These are phyloP conservation scores for Prunella vulgaris DNA, from an alignment of 257 asterid genomes.

Conservation along the genomic window DNA sequence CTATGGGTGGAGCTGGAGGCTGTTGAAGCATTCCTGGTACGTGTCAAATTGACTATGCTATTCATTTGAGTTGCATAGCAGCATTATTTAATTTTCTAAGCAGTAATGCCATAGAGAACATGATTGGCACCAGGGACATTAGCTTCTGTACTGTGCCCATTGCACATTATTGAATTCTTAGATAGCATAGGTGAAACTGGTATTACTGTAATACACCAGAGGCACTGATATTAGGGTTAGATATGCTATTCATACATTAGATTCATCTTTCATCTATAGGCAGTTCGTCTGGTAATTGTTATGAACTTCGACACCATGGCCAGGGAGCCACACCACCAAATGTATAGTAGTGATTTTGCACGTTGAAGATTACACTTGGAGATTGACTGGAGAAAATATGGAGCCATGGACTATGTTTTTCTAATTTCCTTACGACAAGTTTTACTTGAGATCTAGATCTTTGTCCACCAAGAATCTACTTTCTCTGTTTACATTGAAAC, in stretches of 20 bases:
- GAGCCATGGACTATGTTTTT: conserved; percentile 5
- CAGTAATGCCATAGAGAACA: background rate
- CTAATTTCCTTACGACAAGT: conserved; percentile 2
- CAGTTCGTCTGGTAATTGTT: background rate
- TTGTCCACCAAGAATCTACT: conserved; percentile 11
- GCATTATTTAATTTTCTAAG: background rate
- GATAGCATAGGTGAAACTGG: conserved; percentile 1
- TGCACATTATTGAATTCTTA: background rate
- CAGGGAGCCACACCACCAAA: background rate
- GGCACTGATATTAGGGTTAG: background rate
- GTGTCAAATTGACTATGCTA: conserved; percentile 19
- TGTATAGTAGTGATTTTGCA: background rate
- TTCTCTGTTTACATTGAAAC: background rate
- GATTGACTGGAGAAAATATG: conserved; percentile 3
- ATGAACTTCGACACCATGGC: background rate
- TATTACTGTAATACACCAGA: background rate
- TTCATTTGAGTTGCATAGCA: background rate
- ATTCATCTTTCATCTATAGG: conserved; percentile 14
- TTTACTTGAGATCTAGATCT: background rate
- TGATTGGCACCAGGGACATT: background rate
- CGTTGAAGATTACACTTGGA: background rate
- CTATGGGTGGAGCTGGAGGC: conserved; percentile 99
- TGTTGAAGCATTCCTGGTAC: conserved; percentile 87
- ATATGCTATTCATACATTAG: conserved; percentile 5
- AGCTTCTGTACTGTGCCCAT: conserved; percentile 6